phyloP scores from a whole-genome alignment of 1,284 basidiomycete species.

The Tilletia horrida region DNA sequence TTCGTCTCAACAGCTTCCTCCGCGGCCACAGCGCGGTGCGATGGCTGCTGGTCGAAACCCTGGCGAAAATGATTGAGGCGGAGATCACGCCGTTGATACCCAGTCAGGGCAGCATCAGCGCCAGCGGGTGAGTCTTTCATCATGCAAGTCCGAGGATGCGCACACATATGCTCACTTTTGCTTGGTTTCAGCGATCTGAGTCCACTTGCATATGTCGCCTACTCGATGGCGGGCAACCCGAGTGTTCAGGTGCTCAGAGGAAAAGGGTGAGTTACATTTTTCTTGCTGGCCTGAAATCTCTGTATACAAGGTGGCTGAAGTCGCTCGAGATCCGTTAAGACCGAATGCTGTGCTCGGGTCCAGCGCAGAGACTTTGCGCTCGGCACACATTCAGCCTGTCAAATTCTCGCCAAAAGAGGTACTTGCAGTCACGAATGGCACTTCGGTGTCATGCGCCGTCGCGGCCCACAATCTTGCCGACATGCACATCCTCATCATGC shows the following conservation, averaged over 20 bases:
- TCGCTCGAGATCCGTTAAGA: not conserved
- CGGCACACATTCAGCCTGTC: not conserved
- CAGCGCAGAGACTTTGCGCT: not conserved
- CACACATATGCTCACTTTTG: not conserved
- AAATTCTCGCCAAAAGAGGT: constrained; percentile 12
- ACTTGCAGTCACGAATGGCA: constrained; percentile 8
- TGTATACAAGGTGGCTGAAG: too few relatives aligned
- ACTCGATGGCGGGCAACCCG: not conserved
- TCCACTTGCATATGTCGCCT: constrained; percentile 5
- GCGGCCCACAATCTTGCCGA: constrained; percentile 9
- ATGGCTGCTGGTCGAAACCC: not conserved
- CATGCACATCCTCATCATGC: not conserved
- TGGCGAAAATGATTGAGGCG: not conserved
- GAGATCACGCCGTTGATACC: constrained; percentile 2
- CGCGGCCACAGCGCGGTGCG: constrained; percentile 11
- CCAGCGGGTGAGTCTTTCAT: constrained; percentile 8
- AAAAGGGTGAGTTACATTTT: constrained; percentile 7
- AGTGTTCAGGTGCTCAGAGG: constrained; percentile 6
- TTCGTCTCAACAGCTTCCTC: constrained; percentile 12
- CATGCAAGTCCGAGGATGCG: not conserved
- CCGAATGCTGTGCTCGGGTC: not conserved
- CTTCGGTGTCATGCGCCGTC: constrained; percentile 10
- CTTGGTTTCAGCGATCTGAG: not conserved
- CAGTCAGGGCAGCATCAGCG: constrained; percentile 16
- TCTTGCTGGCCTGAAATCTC: not conserved